Evolutionary conservation across 1,139 yeast species (phyloP).

Genomic region (Saccharomycopsis hybrid): DNA sequence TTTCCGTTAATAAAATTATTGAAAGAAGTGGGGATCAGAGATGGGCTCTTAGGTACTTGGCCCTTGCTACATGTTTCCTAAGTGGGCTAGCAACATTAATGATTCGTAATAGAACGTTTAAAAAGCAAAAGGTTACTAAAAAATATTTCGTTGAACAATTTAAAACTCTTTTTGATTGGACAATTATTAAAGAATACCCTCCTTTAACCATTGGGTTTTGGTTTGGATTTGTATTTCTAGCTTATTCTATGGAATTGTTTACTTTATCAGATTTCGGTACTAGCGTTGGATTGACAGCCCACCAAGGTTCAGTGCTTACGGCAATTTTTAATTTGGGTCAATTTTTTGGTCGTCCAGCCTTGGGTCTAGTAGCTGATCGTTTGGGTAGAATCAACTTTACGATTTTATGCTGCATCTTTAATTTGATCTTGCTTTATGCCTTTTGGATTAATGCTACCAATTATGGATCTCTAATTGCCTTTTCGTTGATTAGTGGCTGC

Average conservation of each 20-base stretch:
- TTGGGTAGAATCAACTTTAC: constrained; percentile 54
- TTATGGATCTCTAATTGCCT: constrained; percentile 46
- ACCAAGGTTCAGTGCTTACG: constrained; percentile 54
- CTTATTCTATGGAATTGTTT: constrained; percentile 54
- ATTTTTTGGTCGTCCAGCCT: constrained; percentile 55
- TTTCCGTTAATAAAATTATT: constrained; percentile 35
- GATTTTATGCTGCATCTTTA: constrained; percentile 26
- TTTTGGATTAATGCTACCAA: constrained; percentile 53
- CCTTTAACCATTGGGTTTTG: constrained; percentile 42
- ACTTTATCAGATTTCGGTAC: constrained; percentile 58
- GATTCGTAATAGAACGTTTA: constrained; percentile 40
- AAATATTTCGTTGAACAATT: constrained; percentile 19
- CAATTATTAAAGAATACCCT: constrained; percentile 31
- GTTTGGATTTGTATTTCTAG: constrained; percentile 50
- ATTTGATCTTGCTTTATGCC: constrained; percentile 31
- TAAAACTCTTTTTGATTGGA: constrained; percentile 16
- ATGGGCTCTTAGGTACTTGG: constrained; percentile 65
- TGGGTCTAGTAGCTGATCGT: constrained; percentile 53
- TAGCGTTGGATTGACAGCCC: constrained; percentile 47
- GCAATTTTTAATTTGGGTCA: constrained; percentile 62
- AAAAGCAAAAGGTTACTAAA: constrained; percentile 24
- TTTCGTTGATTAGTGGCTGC: constrained; percentile 47
- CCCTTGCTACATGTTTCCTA: constrained; percentile 36
- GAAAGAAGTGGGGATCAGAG: constrained; percentile 49
- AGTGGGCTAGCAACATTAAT: constrained; percentile 35